These are phyloP conservation scores for Ophiostoma ulmi DNA, from an alignment of 2,329 filamentous ascomycete species.

Conservation along the genomic window DNA sequence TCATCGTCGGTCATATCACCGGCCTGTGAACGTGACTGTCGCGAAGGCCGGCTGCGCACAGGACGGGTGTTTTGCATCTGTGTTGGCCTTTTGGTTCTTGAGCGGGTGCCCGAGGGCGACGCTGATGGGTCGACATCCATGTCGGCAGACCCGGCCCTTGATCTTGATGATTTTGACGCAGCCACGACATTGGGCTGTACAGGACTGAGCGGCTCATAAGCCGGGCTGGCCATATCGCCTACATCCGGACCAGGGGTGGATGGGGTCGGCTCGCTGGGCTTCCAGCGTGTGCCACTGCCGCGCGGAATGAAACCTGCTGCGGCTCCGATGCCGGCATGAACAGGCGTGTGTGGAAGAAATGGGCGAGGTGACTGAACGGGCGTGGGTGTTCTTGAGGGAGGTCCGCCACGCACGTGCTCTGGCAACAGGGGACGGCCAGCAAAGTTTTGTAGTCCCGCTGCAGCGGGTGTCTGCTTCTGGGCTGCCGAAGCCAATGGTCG, in stretches of 20 bases:
- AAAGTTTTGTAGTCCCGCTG: not conserved
- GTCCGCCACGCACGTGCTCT: slow-evolving; percentile 21
- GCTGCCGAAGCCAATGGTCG: slow-evolving; percentile 16
- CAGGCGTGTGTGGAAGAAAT: slow-evolving; percentile 21
- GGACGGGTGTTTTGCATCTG: slow-evolving; percentile 1
- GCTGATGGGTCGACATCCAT: not conserved
- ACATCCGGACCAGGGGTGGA: slow-evolving; percentile 48
- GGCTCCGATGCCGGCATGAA: slow-evolving; percentile 2
- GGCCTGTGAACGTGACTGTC: not conserved
- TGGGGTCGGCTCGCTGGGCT: slow-evolving; percentile 47
- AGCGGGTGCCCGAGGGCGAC: slow-evolving; percentile 10
- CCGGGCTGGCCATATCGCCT: slow-evolving; percentile 47
- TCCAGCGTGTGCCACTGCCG: slow-evolving; percentile 54
- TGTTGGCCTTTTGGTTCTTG: not conserved
- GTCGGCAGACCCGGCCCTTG: slow-evolving; percentile 15
- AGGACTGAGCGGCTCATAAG: slow-evolving; percentile 56
- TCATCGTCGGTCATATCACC: slow-evolving; percentile 8
- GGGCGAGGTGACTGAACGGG: slow-evolving; percentile 24
- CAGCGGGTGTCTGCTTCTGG: slow-evolving; percentile 18
- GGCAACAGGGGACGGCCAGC: slow-evolving; percentile 19
- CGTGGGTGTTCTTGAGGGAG: slow-evolving; percentile 21
- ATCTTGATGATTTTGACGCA: slow-evolving; percentile 3
- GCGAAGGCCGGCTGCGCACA: slow-evolving; percentile 20
- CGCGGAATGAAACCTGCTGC: slow-evolving; percentile 24
- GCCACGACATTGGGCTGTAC: slow-evolving; percentile 39